Conservation (phyloP, 192 early-diverging fungal genomes). For the Irineochytrium annulatum region DNA sequence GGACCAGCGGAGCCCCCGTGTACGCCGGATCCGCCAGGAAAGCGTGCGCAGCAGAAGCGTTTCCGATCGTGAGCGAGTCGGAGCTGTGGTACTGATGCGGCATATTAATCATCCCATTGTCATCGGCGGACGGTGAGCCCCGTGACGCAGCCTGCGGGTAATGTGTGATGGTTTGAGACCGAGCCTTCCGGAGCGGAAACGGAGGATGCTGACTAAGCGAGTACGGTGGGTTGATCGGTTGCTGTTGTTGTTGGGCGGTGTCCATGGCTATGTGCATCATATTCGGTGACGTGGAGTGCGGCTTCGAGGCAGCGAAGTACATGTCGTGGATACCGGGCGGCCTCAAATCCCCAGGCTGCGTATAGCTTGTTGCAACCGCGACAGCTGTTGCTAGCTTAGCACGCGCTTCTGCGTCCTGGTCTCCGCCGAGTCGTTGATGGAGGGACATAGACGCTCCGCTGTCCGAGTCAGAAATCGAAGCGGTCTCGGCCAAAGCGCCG, state of each 20-base stretch:
- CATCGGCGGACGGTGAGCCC: background rate
- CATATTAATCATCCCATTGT: background rate
- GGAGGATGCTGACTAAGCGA: background rate
- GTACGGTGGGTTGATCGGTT: background rate
- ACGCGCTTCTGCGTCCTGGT: background rate
- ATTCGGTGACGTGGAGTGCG: conserved; percentile 12
- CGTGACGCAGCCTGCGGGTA: background rate
- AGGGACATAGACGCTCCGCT: background rate
- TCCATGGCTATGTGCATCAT: background rate
- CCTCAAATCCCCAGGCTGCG: background rate
- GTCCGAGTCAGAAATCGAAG: background rate
- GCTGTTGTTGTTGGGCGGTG: background rate
- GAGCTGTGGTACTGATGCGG: too few species aligned
- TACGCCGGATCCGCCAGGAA: background rate
- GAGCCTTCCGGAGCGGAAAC: conserved; percentile 31
- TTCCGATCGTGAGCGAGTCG: too few species aligned
- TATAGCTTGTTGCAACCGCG: background rate
- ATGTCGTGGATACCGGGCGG: background rate
- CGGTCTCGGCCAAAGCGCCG: background rate
- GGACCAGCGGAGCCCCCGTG: background rate
- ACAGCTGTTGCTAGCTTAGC: background rate
- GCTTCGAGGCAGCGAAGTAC: background rate
- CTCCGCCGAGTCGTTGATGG: background rate
- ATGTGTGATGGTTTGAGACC: conserved; percentile 16
- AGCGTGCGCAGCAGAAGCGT: too few species aligned